Evolutionary conservation across 2,329 filamentous ascomycete genomes (phyloP).

Genomic region (Aspergillus brunneoviolaceus): DNA sequence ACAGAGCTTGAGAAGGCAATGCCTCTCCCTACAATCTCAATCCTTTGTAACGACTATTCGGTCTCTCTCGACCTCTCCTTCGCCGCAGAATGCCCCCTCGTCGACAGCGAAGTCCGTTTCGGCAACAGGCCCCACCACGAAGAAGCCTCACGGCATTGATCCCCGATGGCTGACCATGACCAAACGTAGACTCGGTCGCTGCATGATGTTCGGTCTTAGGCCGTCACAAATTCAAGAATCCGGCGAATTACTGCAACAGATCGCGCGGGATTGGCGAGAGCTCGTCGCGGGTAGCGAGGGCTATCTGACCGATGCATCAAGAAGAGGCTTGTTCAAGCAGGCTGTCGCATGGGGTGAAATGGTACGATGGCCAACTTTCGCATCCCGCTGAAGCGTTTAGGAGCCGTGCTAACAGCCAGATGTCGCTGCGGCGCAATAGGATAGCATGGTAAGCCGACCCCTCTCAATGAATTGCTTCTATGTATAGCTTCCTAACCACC

Average conservation of each 20-base stretch:
- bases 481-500: slow-evolving; percentile 3
- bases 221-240: slow-evolving; percentile 58
- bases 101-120: neutral
- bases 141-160: slow-evolving; percentile 36
- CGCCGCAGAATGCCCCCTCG: slow-evolving; percentile 15
- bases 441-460: slow-evolving; percentile 45
- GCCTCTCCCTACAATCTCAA: slow-evolving; percentile 16
- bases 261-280: slow-evolving; percentile 68
- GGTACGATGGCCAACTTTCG: slow-evolving; percentile 48
- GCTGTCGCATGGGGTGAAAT: slow-evolving; percentile 82
- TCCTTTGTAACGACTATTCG: slow-evolving; percentile 10
- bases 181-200: slow-evolving; percentile 68
- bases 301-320: slow-evolving; percentile 64
- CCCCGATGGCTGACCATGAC: slow-evolving; percentile 70
- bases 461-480: neutral
- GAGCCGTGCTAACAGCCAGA: slow-evolving; percentile 20
- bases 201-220: slow-evolving; percentile 71
- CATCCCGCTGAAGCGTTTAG: neutral
- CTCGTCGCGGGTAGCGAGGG: slow-evolving; percentile 73
- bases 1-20: slow-evolving; percentile 20
- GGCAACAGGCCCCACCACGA: slow-evolving; percentile 10
- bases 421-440: slow-evolving; percentile 30
- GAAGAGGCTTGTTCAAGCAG: slow-evolving; percentile 64
- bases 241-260: slow-evolving; percentile 56
- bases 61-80: slow-evolving; percentile 24